Conservation (phyloP, 2,329 filamentous ascomycete species). For the Cercospora brassicicola region DNA sequence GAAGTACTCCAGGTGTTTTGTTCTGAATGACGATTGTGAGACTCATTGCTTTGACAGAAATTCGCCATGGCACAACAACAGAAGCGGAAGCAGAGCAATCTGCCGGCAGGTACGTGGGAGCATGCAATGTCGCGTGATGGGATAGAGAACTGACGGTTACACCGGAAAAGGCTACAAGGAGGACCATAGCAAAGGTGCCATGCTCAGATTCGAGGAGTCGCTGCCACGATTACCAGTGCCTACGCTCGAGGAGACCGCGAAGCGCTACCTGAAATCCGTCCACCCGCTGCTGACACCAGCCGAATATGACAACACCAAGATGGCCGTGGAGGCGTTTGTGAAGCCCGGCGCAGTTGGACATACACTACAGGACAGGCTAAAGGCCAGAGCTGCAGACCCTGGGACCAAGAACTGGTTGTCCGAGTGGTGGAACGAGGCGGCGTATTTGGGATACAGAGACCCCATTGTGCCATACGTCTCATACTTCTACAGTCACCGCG, state of each 20-base stretch:
- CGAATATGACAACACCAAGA: conserved; percentile 72
- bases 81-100: conserved; percentile 46
- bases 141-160: neutral
- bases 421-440: conserved; percentile 97
- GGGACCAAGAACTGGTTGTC: conserved; percentile 89
- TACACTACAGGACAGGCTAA: conserved; percentile 81
- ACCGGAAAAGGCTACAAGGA: conserved; percentile 68
- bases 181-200: conserved; percentile 74
- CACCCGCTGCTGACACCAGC: conserved; percentile 68
- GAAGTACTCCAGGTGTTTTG: neutral
- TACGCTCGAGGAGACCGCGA: conserved; percentile 76
- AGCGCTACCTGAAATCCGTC: conserved; percentile 77
- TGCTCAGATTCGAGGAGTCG: conserved; percentile 85
- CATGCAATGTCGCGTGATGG: neutral
- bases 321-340: conserved; percentile 84
- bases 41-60: conserved; percentile 15
- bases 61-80: conserved; percentile 38
- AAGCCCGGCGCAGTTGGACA: conserved; percentile 80
- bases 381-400: conserved; percentile 76
- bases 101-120: conserved; percentile 47
- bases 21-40: neutral
- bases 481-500: conserved; percentile 98
- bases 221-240: conserved; percentile 77
- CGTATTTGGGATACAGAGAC: conserved; percentile 90
- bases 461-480: conserved; percentile 97